phyloP scores from a whole-genome alignment of 2,329 filamentous ascomycete species.

The Epichloe gansuensis region DNA sequence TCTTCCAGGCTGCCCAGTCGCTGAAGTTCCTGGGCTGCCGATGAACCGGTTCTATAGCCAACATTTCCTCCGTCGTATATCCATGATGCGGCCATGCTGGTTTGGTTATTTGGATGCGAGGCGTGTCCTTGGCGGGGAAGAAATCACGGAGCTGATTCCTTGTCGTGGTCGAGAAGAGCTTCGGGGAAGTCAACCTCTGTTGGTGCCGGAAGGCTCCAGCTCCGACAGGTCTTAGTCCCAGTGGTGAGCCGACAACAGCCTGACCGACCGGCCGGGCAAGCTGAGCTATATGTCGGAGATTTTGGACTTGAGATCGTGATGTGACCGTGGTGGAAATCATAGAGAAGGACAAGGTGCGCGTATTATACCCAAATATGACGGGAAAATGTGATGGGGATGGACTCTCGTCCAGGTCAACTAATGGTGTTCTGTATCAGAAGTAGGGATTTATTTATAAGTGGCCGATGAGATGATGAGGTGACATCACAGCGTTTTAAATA shows the following conservation, averaged over 20 bases:
- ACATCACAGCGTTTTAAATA: too few relatives aligned
- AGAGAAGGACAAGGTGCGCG: neutral
- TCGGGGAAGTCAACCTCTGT: constrained; percentile 8
- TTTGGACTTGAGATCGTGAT: constrained; percentile 7
- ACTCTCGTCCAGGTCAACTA: neutral
- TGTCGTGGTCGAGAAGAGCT: constrained; percentile 38
- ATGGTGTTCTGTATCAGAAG: too few relatives aligned
- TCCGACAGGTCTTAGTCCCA: constrained; percentile 8
- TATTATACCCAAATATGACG: neutral
- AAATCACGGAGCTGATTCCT: constrained; percentile 38
- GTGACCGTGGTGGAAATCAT: constrained; percentile 18
- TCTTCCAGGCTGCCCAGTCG: constrained; percentile 65
- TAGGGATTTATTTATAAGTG: too few relatives aligned
- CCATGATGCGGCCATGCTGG: constrained; percentile 59
- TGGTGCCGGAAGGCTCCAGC: constrained; percentile 6
- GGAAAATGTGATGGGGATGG: neutral
- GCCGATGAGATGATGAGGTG: too few relatives aligned
- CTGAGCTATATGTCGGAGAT: constrained; percentile 14
- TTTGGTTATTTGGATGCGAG: constrained; percentile 47
- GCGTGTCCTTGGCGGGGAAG: constrained; percentile 49
- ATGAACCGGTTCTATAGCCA: constrained; percentile 59
- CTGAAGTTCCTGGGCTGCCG: constrained; percentile 58
- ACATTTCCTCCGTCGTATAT: constrained; percentile 72
- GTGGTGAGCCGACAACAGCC: constrained; percentile 4
- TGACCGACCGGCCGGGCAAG: constrained; percentile 8